Conservation (phyloP, 2,329 filamentous ascomycete species). For the Penicillium sp. region DNA sequence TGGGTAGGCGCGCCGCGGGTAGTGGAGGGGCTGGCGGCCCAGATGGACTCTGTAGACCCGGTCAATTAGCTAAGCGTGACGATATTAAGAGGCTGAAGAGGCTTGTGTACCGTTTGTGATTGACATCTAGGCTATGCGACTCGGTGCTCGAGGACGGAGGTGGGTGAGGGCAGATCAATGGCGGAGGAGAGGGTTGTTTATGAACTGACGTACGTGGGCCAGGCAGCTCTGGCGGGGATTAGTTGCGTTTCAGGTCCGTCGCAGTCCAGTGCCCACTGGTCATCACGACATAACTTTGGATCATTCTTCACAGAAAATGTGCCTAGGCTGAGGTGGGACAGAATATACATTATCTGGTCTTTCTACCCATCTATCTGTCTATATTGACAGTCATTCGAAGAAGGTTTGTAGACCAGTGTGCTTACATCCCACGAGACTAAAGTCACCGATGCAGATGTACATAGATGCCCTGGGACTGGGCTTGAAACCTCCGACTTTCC, state of each 20-base stretch:
- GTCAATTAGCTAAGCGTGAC: slow-evolving; percentile 18
- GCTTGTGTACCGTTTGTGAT: slow-evolving; percentile 44
- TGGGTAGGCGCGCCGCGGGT: slow-evolving; percentile 84
- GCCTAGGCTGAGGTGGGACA: too few relatives aligned
- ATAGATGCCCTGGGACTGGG: too few relatives aligned
- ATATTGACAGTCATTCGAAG: too few relatives aligned
- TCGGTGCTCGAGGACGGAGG: slow-evolving; percentile 6
- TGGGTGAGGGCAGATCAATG: slow-evolving; percentile 1
- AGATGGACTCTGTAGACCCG: slow-evolving; percentile 62
- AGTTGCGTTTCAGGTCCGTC: neutral
- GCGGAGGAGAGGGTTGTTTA: slow-evolving; percentile 20
- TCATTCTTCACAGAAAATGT: neutral
- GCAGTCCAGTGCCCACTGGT: neutral
- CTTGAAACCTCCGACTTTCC: too few relatives aligned
- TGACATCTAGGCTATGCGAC: slow-evolving; percentile 39
- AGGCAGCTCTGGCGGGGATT: slow-evolving; percentile 16
- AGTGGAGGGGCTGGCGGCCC: slow-evolving; percentile 82
- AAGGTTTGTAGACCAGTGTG: too few relatives aligned
- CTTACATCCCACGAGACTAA: too few relatives aligned
- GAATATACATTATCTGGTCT: neutral
- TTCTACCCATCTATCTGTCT: neutral
- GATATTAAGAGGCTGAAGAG: neutral
- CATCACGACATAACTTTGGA: neutral
- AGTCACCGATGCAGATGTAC: too few relatives aligned
- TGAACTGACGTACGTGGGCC: slow-evolving; percentile 4